Evolutionary conservation across 805 yeast species (phyloP).

Genomic region (Candida xiaguanensis): DNA sequence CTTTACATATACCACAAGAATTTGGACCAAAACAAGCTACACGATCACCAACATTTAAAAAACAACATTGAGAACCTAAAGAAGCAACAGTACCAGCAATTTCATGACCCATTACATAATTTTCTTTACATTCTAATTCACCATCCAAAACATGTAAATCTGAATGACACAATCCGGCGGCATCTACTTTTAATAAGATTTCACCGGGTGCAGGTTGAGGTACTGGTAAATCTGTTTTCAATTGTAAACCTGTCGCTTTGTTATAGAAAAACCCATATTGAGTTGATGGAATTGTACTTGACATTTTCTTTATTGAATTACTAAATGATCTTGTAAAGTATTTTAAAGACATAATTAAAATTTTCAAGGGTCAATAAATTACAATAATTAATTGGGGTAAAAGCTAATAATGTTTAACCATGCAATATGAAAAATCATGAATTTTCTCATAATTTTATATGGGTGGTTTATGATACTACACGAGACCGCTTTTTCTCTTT

Average conservation of each 20-base stretch:
- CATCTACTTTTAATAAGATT: conserved; percentile 35
- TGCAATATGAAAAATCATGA: background rate
- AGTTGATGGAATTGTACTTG: conserved; percentile 11
- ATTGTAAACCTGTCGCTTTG: conserved; percentile 6
- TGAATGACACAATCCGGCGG: conserved; percentile 42
- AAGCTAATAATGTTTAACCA: background rate
- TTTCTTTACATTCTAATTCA: conserved; percentile 17
- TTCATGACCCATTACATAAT: conserved; percentile 44
- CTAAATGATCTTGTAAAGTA: conserved; percentile 1
- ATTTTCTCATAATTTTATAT: too few species aligned
- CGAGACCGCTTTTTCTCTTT: background rate
- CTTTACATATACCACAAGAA: conserved; percentile 32
- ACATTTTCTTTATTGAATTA: background rate
- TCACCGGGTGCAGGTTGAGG: conserved; percentile 8
- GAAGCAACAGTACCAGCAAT: conserved; percentile 36
- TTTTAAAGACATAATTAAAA: conserved; percentile 5
- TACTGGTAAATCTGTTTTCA: conserved; percentile 10
- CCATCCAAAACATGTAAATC: conserved; percentile 32
- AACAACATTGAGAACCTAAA: conserved; percentile 17
- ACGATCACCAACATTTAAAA: conserved; percentile 26
- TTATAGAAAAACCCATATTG: conserved; percentile 11
- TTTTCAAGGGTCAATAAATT: too few species aligned
- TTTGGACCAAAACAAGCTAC: conserved; percentile 26
- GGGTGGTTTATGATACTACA: too few species aligned
- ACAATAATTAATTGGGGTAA: background rate